These are phyloP conservation scores for Russula virescens DNA, from an alignment of 768 basidiomycete species.

Conservation along the genomic window DNA sequence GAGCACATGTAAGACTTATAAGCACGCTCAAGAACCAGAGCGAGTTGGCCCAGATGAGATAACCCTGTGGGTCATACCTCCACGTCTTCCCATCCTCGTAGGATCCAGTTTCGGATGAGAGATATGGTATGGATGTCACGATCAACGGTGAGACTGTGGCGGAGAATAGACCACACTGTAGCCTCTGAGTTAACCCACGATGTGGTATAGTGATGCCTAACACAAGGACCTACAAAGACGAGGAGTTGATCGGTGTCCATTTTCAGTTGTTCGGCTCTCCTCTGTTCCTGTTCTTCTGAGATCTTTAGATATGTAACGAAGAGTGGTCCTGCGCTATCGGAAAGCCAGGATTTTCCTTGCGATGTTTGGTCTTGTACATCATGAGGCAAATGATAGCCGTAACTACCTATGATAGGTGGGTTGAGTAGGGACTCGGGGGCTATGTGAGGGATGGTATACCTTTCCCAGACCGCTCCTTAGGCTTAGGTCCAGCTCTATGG, in stretches of 20 bases:
- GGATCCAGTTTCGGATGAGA: too few species aligned
- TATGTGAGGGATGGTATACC: too few species aligned
- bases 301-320: neutral
- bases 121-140: neutral
- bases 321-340: neutral
- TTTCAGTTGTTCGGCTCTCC: neutral
- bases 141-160: neutral
- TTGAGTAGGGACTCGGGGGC: too few species aligned
- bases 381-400: neutral
- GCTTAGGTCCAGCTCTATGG: too few species aligned
- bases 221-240: neutral
- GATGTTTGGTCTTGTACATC: neutral
- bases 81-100: too few species aligned
- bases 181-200: neutral
- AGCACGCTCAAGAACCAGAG: too few species aligned
- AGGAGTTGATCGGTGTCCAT: neutral
- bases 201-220: neutral
- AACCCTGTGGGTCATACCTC: neutral
- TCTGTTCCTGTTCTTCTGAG: neutral
- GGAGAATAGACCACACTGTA: conserved; percentile 8
- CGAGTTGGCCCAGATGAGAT: neutral
- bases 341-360: neutral
- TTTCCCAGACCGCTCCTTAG: too few species aligned
- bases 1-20: neutral
- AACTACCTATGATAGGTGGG: neutral